Percentiles rank a stretch among this genome's conserved stretches.
Conservation (phyloP, 495 filamentous ascomycete genomes). For the Podospora pseudopauciseta region DNA sequence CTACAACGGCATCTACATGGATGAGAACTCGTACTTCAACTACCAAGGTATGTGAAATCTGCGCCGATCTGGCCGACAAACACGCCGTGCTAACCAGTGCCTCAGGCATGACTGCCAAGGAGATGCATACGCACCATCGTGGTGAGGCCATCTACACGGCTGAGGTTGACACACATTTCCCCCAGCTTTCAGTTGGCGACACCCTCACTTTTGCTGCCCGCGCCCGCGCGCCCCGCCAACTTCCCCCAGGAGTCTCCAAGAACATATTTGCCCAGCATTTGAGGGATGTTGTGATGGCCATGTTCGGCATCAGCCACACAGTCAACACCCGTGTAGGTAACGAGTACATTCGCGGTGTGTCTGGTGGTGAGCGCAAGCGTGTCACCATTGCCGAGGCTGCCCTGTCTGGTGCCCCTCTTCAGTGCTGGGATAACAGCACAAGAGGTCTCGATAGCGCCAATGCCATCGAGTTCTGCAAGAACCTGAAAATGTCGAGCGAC, state of each 20-base stretch:
- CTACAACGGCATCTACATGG: conserved; percentile 67
- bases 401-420: conserved; percentile 61
- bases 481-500: conserved; percentile 62
- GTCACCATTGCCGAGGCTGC: conserved; percentile 75
- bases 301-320: conserved; percentile 73
- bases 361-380: conserved; percentile 79
- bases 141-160: conserved; percentile 81
- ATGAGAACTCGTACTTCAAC: conserved; percentile 63
- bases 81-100: conserved; percentile 9
- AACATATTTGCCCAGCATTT: conserved; percentile 60
- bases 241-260: conserved; percentile 57
- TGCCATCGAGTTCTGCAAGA: conserved; percentile 75
- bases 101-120: conserved; percentile 51
- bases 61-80: conserved; percentile 6
- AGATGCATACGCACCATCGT: conserved; percentile 65
- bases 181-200: conserved; percentile 74
- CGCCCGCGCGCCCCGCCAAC: conserved; percentile 60
- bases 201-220: conserved; percentile 75
- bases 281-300: conserved; percentile 74
- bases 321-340: conserved; percentile 76
- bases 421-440: conserved; percentile 85
- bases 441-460: conserved; percentile 77
- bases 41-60: conserved; percentile 58
- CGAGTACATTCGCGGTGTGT: conserved; percentile 74
- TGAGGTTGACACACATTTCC: conserved; percentile 78